A percentile compares a stretch with the other conserved stretches of the same genome.
These are phyloP conservation scores for Melaleuca quinquenervia DNA, from an alignment of 345 rosid genomes.

Conservation along the genomic window DNA sequence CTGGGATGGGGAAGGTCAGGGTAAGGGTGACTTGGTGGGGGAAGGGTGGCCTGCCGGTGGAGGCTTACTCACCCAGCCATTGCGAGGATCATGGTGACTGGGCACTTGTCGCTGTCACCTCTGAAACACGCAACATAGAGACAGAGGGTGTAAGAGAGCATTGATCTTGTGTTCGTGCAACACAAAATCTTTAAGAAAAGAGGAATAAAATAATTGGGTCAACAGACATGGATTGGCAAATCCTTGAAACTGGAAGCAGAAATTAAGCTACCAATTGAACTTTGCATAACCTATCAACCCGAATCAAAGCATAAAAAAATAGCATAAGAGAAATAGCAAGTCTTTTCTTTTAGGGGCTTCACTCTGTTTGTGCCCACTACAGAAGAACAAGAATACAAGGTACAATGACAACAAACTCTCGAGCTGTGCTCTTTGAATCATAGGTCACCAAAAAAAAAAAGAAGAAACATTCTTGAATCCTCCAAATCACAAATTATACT, in stretches of 20 bases:
- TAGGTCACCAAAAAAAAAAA: neutral
- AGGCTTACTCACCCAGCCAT: neutral
- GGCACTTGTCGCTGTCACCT: neutral
- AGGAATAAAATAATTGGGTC: neutral
- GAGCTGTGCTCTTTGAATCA: neutral
- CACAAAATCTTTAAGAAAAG: neutral
- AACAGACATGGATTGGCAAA: neutral
- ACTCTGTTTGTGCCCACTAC: neutral
- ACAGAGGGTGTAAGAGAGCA: accelerated
- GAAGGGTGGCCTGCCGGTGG: neutral
- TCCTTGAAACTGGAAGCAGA: neutral
- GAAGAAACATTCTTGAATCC: neutral
- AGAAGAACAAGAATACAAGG: neutral
- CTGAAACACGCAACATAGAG: neutral
- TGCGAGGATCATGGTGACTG: neutral
- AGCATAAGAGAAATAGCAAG: neutral
- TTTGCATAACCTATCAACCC: neutral
- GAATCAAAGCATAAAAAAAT: neutral
- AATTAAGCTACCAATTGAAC: neutral
- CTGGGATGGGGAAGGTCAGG: neutral
- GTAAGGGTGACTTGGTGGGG: neutral
- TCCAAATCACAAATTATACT: neutral
- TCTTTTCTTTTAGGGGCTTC: neutral
- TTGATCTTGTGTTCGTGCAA: neutral
- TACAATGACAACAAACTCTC: neutral